Evolutionary conservation across 306 rosid genomes (phyloP).

Genomic region (Vigna unguiculata): DNA sequence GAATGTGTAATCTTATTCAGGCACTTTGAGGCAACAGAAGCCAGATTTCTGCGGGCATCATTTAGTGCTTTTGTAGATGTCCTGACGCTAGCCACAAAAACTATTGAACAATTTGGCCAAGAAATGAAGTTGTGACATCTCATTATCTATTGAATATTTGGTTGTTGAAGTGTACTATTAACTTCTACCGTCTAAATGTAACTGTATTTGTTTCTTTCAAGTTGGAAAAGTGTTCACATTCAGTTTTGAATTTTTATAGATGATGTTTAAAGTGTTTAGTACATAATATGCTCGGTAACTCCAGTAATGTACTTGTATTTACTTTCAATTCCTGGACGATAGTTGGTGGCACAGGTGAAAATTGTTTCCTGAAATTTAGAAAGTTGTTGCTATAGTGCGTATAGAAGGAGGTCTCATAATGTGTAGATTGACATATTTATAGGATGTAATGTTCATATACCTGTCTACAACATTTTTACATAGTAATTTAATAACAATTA

Average conservation of each 20-base stretch:
- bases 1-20: constrained; percentile 48
- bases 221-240: neutral
- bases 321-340: neutral
- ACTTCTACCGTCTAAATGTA: neutral
- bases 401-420: no score
- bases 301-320: neutral
- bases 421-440: no score
- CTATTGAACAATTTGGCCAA: constrained; percentile 85
- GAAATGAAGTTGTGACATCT: constrained; percentile 58
- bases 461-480: no score
- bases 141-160: constrained; percentile 14
- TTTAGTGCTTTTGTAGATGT: constrained; percentile 82
- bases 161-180: constrained; percentile 14
- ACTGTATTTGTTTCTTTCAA: neutral
- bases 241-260: neutral
- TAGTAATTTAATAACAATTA: neutral
- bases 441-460: no score
- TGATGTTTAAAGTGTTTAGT: neutral
- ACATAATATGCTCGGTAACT: neutral
- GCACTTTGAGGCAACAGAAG: constrained; percentile 88
- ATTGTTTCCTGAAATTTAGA: neutral
- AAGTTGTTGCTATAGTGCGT: neutral
- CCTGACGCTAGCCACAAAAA: constrained; percentile 77
- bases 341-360: neutral
- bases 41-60: constrained; percentile 94